phyloP scores from a whole-genome alignment of 768 basidiomycete species.

The Termitomyces sp. region DNA sequence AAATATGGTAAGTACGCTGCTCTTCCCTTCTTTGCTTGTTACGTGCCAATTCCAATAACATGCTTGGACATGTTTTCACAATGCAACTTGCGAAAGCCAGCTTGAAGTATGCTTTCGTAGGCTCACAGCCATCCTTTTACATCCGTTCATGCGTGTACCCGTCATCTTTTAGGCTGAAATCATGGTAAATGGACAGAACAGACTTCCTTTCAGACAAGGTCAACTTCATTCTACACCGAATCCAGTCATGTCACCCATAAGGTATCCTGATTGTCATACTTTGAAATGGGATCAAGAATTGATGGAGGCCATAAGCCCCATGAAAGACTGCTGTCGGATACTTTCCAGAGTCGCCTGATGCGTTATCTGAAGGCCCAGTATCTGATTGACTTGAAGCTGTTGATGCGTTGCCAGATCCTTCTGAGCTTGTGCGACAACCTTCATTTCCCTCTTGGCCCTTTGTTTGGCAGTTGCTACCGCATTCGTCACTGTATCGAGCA shows the following conservation, averaged over 20 bases:
- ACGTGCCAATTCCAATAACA: too few relatives aligned
- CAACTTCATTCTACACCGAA: neutral
- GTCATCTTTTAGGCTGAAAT: too few relatives aligned
- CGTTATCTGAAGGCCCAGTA: neutral
- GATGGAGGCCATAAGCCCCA: neutral
- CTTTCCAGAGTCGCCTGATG: neutral
- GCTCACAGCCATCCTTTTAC: too few relatives aligned
- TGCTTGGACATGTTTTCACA: too few relatives aligned
- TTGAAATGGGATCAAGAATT: neutral
- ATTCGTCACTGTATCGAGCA: slow-evolving; percentile 6
- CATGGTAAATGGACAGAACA: too few relatives aligned
- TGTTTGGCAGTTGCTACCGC: slow-evolving; percentile 2
- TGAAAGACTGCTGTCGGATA: neutral
- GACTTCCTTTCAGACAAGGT: neutral
- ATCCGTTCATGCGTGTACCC: too few relatives aligned
- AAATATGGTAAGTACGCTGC: too few relatives aligned
- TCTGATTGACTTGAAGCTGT: neutral
- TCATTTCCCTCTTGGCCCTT: slow-evolving; percentile 6
- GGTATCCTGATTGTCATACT: neutral
- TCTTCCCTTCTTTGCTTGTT: neutral
- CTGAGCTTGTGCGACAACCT: neutral
- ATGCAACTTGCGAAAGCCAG: too few relatives aligned
- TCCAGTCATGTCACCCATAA: neutral
- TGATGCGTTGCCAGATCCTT: neutral
- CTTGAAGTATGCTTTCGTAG: too few relatives aligned